Conservation (phyloP, 345 rosid species). For the Lenwebbia sp. region DNA sequence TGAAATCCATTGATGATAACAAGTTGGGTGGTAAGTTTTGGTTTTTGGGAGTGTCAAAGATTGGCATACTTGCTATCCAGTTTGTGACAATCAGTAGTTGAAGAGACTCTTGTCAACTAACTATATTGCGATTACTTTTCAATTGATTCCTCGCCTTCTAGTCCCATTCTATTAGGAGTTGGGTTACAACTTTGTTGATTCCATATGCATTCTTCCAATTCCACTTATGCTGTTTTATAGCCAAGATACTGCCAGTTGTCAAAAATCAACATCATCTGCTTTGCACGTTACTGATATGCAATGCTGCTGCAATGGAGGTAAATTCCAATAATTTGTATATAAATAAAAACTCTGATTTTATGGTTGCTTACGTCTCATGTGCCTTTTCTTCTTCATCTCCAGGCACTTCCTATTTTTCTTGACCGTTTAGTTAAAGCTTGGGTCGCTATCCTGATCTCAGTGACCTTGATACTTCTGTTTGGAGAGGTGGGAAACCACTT, state of each 20-base stretch:
- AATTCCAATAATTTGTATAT: background rate
- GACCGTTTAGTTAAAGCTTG: constrained; percentile 65
- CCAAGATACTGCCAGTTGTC: constrained; percentile 92
- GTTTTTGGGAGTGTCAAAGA: background rate
- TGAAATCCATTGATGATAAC: background rate
- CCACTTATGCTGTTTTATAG: constrained; percentile 25
- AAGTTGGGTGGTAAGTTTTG: background rate
- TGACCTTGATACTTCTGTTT: constrained; percentile 88
- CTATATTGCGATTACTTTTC: background rate
- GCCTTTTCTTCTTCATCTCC: constrained; percentile 2
- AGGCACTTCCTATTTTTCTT: constrained; percentile 95
- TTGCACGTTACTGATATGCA: constrained; percentile 82
- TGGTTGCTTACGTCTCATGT: background rate
- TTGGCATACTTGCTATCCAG: background rate
- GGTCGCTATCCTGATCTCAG: constrained; percentile 92
- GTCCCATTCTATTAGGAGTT: background rate
- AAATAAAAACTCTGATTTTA: background rate
- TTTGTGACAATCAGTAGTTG: background rate
- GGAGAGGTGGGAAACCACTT: constrained; percentile 64
- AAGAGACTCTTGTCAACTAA: background rate
- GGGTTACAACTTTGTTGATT: background rate
- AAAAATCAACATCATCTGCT: constrained; percentile 84
- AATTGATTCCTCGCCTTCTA: background rate
- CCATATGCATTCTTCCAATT: background rate
- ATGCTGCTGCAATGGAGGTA: constrained; percentile 99